A percentile compares a stretch with the other conserved stretches of the same genome.
Evolutionary conservation across 108 stramenopile species (phyloP).

Genomic region (Stephanodiscus triporus): DNA sequence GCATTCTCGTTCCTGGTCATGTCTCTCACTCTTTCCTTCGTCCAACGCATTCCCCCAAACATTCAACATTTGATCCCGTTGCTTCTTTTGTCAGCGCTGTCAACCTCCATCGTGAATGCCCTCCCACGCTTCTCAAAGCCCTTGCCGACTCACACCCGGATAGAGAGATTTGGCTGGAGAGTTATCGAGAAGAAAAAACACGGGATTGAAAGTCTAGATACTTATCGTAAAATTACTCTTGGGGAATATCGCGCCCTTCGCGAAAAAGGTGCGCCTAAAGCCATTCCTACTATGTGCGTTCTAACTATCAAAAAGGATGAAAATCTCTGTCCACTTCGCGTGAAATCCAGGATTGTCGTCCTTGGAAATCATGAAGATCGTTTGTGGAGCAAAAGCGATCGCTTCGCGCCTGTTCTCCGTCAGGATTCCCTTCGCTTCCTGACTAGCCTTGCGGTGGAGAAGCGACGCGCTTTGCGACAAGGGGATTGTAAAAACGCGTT

Average conservation of each 20-base stretch:
- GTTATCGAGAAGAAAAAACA: constrained; percentile 8
- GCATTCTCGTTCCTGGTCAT: no score
- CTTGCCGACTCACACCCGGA: neutral
- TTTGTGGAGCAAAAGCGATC: constrained; percentile 15
- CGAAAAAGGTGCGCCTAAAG: constrained; percentile 3
- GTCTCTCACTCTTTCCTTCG: no score
- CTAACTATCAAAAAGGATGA: neutral
- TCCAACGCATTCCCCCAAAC: no score
- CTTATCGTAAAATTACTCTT: neutral
- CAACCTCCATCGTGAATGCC: no score
- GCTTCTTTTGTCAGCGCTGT: no score
- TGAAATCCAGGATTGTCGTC: constrained; percentile 22
- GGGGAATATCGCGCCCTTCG: constrained; percentile 8
- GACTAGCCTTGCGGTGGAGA: no score
- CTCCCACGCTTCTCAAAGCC: no score
- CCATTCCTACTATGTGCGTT: constrained; percentile 11
- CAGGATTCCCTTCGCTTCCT: no score
- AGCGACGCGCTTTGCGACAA: constrained; percentile 1
- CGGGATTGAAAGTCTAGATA: neutral
- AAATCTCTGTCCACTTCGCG: neutral
- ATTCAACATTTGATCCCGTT: no score
- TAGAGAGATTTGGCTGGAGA: constrained; percentile 2
- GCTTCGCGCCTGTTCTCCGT: neutral
- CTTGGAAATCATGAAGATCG: constrained; percentile 27
- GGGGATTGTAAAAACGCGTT: constrained; percentile 34